Percentiles rank a stretch among this genome's conserved stretches.
Conservation (phyloP, 441 rosid genomes). For the Biscutella laevigata region DNA sequence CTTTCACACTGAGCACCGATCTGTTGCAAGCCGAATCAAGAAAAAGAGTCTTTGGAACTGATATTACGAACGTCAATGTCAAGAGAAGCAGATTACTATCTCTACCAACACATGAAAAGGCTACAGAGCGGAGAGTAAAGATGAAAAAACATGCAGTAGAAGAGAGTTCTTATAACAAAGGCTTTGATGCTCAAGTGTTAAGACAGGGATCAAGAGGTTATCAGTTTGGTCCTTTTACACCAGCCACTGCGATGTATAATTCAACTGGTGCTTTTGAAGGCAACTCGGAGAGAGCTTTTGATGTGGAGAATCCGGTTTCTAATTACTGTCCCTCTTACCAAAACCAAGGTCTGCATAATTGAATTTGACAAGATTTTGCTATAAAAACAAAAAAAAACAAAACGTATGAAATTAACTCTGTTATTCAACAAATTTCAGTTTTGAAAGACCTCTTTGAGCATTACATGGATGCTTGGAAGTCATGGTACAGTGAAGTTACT, state of each 20-base stretch:
- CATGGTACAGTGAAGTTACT: constrained; percentile 75
- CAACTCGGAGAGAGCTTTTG: constrained; percentile 28
- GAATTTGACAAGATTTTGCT: constrained; percentile 6
- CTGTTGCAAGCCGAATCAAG: constrained; percentile 31
- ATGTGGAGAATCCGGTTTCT: constrained; percentile 57
- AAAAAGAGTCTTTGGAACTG: constrained; percentile 75
- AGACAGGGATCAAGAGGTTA: constrained; percentile 35
- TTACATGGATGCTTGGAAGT: constrained; percentile 84
- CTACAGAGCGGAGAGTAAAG: constrained; percentile 19
- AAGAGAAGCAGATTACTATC: constrained; percentile 44
- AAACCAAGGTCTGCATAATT: constrained; percentile 49
- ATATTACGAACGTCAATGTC: constrained; percentile 50
- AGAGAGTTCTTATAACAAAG: constrained; percentile 29
- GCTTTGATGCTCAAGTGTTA: constrained; percentile 32
- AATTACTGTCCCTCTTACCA: constrained; percentile 57
- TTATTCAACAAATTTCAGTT: constrained; percentile 40
- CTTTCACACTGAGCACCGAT: constrained; percentile 24
- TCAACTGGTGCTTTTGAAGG: constrained; percentile 23
- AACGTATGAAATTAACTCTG: neutral
- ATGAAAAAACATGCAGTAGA: constrained; percentile 26
- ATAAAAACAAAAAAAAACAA: neutral
- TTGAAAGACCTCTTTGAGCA: constrained; percentile 77
- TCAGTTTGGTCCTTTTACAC: constrained; percentile 84
- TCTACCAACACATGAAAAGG: constrained; percentile 21
- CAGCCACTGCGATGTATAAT: constrained; percentile 27